These are phyloP conservation scores for Phanerochaete sordida DNA, from an alignment of 768 basidiomycete genomes.

Conservation along the genomic window DNA sequence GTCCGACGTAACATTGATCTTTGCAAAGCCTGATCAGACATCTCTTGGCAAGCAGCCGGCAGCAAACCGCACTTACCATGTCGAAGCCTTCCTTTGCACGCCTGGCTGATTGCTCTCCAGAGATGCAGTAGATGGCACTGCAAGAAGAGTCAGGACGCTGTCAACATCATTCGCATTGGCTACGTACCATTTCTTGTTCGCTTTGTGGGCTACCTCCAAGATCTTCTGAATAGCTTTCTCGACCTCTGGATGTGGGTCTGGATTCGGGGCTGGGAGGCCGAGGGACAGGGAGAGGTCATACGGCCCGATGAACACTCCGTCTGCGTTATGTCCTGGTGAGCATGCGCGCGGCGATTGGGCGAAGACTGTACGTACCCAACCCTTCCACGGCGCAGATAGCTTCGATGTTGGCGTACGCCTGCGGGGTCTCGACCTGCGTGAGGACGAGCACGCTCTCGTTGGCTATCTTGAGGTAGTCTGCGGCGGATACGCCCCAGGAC, in stretches of 20 bases:
- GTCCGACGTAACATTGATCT: conserved; percentile 52
- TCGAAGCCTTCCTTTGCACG: conserved; percentile 51
- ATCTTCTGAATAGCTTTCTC: conserved; percentile 58
- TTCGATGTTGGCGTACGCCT: conserved; percentile 38
- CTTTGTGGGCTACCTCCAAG: conserved; percentile 43
- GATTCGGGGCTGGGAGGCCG: conserved; percentile 57
- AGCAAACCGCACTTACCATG: conserved; percentile 29
- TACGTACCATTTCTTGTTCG: conserved; percentile 61
- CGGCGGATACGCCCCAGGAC: conserved; percentile 48
- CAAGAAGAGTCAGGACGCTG: not conserved
- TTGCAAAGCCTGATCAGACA: not conserved
- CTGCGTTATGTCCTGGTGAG: conserved; percentile 21
- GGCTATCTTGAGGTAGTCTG: conserved; percentile 52
- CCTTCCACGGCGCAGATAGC: conserved; percentile 37
- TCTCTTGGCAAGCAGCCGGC: not conserved
- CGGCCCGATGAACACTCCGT: conserved; percentile 61
- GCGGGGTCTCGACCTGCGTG: conserved; percentile 41
- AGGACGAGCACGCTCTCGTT: conserved; percentile 33
- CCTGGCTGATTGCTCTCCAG: conserved; percentile 39
- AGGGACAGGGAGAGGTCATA: conserved; percentile 64
- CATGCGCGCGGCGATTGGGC: not conserved
- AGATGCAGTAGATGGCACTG: conserved; percentile 48
- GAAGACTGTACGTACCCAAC: conserved; percentile 28
- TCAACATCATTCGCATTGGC: not conserved
- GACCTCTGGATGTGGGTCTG: conserved; percentile 62